Evolutionary conservation across 148 eudicot species (phyloP).

Genomic region (Beta vulgaris): DNA sequence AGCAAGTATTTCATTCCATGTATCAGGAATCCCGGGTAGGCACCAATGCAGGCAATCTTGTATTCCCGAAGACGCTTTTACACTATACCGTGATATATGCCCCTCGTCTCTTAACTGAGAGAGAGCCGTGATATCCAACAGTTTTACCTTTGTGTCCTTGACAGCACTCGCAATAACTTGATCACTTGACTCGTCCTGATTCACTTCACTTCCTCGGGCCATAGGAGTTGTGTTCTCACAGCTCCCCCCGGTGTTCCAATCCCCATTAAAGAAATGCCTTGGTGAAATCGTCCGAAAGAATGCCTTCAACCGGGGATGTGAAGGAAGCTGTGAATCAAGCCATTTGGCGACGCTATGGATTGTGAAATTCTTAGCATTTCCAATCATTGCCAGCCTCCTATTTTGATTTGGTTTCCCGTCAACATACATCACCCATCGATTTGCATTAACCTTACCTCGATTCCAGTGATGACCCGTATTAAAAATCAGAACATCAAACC

Average conservation of each 20-base stretch:
- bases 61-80: constrained; percentile 38
- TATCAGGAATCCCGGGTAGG: constrained; percentile 63
- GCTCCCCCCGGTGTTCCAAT: constrained; percentile 66
- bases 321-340: constrained; percentile 48
- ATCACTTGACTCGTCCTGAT: constrained; percentile 51
- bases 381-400: constrained; percentile 39
- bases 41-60: constrained; percentile 77
- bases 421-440: constrained; percentile 60
- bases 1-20: constrained; percentile 61
- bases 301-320: constrained; percentile 43
- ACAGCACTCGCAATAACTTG: constrained; percentile 47
- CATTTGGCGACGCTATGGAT: constrained; percentile 41
- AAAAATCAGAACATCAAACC: constrained; percentile 48
- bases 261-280: constrained; percentile 59
- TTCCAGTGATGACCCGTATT: constrained; percentile 72
- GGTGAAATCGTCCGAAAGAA: constrained; percentile 64
- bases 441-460: constrained; percentile 51
- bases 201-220: constrained; percentile 48
- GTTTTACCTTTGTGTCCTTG: constrained; percentile 45
- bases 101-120: constrained; percentile 61
- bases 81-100: constrained; percentile 55
- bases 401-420: constrained; percentile 46
- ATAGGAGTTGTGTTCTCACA: constrained; percentile 57
- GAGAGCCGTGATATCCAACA: constrained; percentile 56
- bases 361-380: constrained; percentile 57